A percentile compares a stretch with the other conserved stretches of the same genome.
Evolutionary conservation across 2,329 filamentous ascomycete genomes (phyloP).

Genomic region (Aureobasidium melanogenum): DNA sequence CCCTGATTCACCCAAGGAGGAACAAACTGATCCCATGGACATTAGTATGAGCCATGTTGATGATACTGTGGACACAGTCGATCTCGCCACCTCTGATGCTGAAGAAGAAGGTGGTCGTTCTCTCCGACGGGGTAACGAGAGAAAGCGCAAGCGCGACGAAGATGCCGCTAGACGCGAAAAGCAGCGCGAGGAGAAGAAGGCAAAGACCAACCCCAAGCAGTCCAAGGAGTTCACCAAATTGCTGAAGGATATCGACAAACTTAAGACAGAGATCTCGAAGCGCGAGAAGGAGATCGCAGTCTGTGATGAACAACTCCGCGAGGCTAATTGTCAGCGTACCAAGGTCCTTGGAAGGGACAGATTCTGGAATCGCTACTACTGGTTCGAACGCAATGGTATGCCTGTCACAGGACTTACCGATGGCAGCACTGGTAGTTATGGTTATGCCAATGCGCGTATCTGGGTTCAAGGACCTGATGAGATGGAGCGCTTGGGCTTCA

Average conservation of each 20-base stretch:
- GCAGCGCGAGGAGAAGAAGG: constrained; percentile 54
- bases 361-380: constrained; percentile 98
- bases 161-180: constrained; percentile 60
- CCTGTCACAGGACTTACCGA: constrained; percentile 80
- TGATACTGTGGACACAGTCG: constrained; percentile 47
- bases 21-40: constrained; percentile 36
- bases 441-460: constrained; percentile 87
- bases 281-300: constrained; percentile 79
- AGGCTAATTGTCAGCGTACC: constrained; percentile 87
- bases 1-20: constrained; percentile 50
- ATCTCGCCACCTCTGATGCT: constrained; percentile 43
- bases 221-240: constrained; percentile 85
- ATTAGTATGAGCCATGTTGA: constrained; percentile 23
- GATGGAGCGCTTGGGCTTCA: constrained; percentile 76
- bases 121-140: constrained; percentile 49
- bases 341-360: constrained; percentile 85
- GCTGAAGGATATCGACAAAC: constrained; percentile 79
- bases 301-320: constrained; percentile 84
- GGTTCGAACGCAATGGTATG: constrained; percentile 99
- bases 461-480: constrained; percentile 96
- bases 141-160: constrained; percentile 42
- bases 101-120: constrained; percentile 62
- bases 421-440: constrained; percentile 78
- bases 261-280: constrained; percentile 68
- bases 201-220: constrained; percentile 50